Evolutionary conservation across 768 basidiomycete genomes (phyloP).

Genomic region (Paxillus rubicundulus): DNA sequence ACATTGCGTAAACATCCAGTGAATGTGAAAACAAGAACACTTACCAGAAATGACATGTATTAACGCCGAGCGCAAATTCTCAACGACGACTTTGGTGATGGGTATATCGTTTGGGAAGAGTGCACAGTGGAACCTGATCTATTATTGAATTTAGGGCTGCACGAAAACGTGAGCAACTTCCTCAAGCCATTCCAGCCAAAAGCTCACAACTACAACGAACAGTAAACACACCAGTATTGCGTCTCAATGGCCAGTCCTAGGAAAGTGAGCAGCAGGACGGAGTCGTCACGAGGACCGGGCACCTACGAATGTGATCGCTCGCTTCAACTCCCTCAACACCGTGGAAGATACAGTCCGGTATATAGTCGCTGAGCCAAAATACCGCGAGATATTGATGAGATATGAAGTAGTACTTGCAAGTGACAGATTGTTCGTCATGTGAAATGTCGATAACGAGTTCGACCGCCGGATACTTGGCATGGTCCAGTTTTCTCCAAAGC

Average conservation of each 20-base stretch:
- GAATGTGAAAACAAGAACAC: neutral
- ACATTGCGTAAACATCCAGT: neutral
- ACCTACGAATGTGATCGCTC: neutral
- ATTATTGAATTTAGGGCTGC: neutral
- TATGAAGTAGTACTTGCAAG: neutral
- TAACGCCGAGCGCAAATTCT: neutral
- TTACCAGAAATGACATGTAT: neutral
- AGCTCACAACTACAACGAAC: neutral
- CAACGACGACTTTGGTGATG: neutral
- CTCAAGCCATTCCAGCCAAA: neutral
- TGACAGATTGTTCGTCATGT: neutral
- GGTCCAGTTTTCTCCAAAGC: neutral
- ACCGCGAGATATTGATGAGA: neutral
- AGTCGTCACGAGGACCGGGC: neutral
- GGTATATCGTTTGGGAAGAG: neutral
- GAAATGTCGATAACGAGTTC: neutral
- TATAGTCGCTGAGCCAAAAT: neutral
- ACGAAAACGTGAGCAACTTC: neutral
- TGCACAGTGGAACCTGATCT: neutral
- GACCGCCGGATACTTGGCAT: neutral
- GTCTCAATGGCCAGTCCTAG: neutral
- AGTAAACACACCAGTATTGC: neutral
- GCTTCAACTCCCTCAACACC: neutral
- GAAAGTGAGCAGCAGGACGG: neutral
- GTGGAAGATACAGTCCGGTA: neutral